Evolutionary conservation across 228 moss, liverwort and hornwort species (phyloP).

Genomic region (Sphagnum fallax): DNA sequence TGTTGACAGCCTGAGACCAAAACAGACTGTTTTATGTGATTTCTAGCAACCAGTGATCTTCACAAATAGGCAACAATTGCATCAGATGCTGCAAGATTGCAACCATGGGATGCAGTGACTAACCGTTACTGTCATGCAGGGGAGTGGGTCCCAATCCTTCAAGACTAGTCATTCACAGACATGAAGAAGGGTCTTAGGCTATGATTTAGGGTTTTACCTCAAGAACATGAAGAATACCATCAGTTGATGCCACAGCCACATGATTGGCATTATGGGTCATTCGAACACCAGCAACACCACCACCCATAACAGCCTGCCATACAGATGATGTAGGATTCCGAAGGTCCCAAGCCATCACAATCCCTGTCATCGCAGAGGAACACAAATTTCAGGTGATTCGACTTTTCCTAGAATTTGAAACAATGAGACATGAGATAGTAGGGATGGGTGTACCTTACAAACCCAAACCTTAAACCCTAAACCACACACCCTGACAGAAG

Average conservation of each 20-base stretch:
- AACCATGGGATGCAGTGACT: too few species aligned
- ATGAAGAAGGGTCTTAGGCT: background rate
- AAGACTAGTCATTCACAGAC: background rate
- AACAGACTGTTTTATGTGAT: background rate
- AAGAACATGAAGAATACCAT: constrained; percentile 67
- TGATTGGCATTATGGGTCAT: constrained; percentile 63
- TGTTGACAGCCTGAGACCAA: too few species aligned
- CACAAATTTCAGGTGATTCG: too few species aligned
- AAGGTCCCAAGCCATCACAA: constrained; percentile 83
- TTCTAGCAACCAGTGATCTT: background rate
- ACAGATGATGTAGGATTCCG: constrained; percentile 53
- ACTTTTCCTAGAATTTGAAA: too few species aligned
- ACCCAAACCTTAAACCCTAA: too few species aligned
- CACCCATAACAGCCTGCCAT: constrained; percentile 57
- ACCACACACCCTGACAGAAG: too few species aligned
- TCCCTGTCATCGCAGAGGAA: constrained; percentile 27
- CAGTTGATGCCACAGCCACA: constrained; percentile 60
- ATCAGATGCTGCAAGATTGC: background rate
- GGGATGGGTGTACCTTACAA: too few species aligned
- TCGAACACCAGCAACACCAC: constrained; percentile 55
- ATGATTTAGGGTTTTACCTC: constrained; percentile 41
- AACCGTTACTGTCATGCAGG: too few species aligned
- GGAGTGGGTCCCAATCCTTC: too few species aligned
- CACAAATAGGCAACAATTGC: background rate
- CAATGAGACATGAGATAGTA: too few species aligned